These are phyloP conservation scores for Omphalotus olearius DNA, from an alignment of 1,284 basidiomycete species.

Conservation along the genomic window DNA sequence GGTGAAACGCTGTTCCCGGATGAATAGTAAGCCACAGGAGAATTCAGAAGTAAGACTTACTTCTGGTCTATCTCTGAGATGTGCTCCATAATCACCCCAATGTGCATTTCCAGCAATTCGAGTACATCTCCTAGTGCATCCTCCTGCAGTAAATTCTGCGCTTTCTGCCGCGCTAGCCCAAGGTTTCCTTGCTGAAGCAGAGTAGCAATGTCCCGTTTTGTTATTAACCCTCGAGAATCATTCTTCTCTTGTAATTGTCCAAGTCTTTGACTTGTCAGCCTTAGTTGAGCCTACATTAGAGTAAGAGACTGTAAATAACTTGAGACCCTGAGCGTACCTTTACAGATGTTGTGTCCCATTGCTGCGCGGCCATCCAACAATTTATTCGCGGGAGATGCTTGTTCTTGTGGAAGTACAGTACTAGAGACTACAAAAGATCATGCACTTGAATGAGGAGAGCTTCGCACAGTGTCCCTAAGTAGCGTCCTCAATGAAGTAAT, in stretches of 20 bases:
- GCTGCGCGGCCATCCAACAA: conserved; percentile 15
- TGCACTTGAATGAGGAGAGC: no score
- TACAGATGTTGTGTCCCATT: conserved; percentile 41
- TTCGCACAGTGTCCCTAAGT: no score
- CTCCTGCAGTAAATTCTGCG: conserved; percentile 59
- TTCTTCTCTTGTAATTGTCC: conserved; percentile 67
- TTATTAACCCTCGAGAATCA: conserved; percentile 58
- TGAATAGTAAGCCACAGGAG: conserved; percentile 8
- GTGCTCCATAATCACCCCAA: conserved; percentile 56
- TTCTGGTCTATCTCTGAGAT: conserved; percentile 51
- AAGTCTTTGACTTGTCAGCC: conserved; percentile 57
- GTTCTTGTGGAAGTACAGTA: no score
- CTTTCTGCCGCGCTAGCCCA: conserved; percentile 61
- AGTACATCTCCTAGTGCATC: conserved; percentile 58
- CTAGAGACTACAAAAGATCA: neutral
- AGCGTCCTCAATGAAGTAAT: no score
- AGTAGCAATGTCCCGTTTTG: conserved; percentile 61
- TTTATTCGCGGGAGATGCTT: neutral
- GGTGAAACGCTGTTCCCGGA: conserved; percentile 29
- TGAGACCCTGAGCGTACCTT: conserved; percentile 33
- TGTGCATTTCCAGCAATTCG: conserved; percentile 62
- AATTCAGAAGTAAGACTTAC: conserved; percentile 26
- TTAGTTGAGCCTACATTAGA: conserved; percentile 49
- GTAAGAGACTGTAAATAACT: neutral
- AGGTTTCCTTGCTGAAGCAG: conserved; percentile 58